Conservation (phyloP, 331 rosid genomes). For the Acacia concinna region DNA sequence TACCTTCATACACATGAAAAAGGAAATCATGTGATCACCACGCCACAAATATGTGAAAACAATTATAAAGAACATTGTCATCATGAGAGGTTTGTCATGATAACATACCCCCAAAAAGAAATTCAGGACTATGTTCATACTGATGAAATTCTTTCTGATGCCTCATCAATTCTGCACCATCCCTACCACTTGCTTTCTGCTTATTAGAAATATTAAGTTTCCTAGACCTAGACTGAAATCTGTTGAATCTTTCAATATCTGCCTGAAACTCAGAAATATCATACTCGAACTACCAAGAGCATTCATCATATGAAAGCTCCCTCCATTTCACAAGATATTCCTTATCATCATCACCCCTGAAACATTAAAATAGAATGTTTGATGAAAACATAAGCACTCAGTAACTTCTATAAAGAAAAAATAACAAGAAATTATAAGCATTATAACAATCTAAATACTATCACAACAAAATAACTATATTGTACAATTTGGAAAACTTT, state of each 20-base stretch:
- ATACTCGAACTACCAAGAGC: constrained; percentile 66
- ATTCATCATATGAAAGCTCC: constrained; percentile 71
- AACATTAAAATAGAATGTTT: constrained; percentile 31
- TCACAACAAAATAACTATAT: not conserved
- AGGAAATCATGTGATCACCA: constrained; percentile 17
- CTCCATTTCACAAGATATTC: constrained; percentile 70
- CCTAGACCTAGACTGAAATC: constrained; percentile 52
- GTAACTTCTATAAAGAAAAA: not conserved
- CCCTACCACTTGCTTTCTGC: constrained; percentile 47
- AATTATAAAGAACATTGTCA: not conserved
- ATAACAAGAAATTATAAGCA: not conserved
- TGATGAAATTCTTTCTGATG: constrained; percentile 71
- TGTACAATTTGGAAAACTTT: constrained; percentile 2
- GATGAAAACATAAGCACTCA: not conserved
- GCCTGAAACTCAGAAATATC: constrained; percentile 72
- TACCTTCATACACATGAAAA: constrained; percentile 47
- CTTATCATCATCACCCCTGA: constrained; percentile 60
- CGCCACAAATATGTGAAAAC: constrained; percentile 13
- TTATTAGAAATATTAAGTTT: constrained; percentile 39
- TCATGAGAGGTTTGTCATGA: constrained; percentile 17
- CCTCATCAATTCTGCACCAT: constrained; percentile 45
- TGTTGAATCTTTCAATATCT: constrained; percentile 62
- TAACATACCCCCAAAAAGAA: constrained; percentile 61
- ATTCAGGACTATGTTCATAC: constrained; percentile 61
- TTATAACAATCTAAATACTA: not conserved